phyloP scores from a whole-genome alignment of 2,329 filamentous ascomycete genomes.

The Botrytis deweyae region DNA sequence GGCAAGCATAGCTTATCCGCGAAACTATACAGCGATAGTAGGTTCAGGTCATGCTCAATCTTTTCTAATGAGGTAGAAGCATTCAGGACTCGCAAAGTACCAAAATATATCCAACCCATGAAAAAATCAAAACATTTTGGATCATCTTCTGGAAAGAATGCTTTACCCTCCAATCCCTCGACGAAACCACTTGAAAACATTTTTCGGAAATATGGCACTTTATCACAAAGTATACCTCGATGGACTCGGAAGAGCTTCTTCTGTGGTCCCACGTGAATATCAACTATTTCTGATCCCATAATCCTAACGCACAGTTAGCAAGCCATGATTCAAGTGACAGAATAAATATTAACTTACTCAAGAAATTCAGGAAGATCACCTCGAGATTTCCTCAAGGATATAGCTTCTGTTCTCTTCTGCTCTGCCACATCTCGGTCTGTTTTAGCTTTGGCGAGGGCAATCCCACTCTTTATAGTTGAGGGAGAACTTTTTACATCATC shows the following conservation, averaged over 20 bases:
- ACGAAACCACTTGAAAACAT: slow-evolving; percentile 24
- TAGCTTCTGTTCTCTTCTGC: not conserved
- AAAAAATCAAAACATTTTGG: slow-evolving; percentile 22
- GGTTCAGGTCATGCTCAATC: not conserved
- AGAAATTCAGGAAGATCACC: not conserved
- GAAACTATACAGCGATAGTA: not conserved
- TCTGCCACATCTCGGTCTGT: not conserved
- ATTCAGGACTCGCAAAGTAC: not conserved
- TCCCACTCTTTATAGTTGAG: not conserved
- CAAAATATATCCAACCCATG: slow-evolving; percentile 23
- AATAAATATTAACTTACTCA: not conserved
- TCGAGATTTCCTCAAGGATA: not conserved
- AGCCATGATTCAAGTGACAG: no score
- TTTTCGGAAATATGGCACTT: slow-evolving; percentile 27
- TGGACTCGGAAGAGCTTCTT: slow-evolving; percentile 20
- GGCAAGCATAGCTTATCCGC: slow-evolving; percentile 7
- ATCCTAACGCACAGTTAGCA: not conserved
- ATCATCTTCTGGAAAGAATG: slow-evolving; percentile 24
- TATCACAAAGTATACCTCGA: slow-evolving; percentile 23
- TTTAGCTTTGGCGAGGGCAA: not conserved
- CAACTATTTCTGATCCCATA: slow-evolving; percentile 18
- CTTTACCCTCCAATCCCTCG: slow-evolving; percentile 5
- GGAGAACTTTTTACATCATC: not conserved
- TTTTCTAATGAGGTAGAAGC: no score
- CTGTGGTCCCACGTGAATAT: slow-evolving; percentile 17